These are phyloP conservation scores for Pelargonium cotyledonis DNA, from an alignment of 441 rosid genomes.

Conservation along the genomic window DNA sequence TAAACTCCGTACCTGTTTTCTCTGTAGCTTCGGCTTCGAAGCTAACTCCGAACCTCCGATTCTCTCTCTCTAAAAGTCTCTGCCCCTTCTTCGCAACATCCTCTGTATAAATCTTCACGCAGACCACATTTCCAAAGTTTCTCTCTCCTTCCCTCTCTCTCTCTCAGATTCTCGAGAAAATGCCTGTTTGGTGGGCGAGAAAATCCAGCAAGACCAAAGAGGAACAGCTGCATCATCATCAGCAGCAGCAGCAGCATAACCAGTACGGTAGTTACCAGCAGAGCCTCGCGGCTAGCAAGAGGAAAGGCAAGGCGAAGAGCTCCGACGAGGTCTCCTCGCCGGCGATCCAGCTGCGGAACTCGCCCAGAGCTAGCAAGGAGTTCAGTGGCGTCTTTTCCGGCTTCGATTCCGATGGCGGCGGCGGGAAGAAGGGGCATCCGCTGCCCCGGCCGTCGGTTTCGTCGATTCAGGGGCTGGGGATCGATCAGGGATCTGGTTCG, in stretches of 20 bases:
- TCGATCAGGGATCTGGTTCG: conserved; percentile 18
- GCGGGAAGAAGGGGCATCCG: conserved; percentile 18
- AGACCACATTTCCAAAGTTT: background rate
- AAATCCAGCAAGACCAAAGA: conserved; percentile 17
- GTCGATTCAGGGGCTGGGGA: conserved; percentile 4
- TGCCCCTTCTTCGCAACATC: background rate
- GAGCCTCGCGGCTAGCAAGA: conserved; percentile 9
- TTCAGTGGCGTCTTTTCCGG: background rate
- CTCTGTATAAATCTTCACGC: background rate
- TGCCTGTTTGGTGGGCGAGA: conserved; percentile 24
- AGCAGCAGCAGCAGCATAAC: background rate
- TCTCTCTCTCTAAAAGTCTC: background rate
- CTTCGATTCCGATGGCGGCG: background rate
- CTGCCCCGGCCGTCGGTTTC: conserved; percentile 19
- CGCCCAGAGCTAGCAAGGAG: background rate
- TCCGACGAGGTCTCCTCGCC: conserved; percentile 17
- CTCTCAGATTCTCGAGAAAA: background rate
- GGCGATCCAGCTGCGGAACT: background rate
- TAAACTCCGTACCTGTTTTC: background rate
- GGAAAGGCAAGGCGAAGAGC: conserved; percentile 11
- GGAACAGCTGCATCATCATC: background rate
- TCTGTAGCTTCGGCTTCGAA: background rate
- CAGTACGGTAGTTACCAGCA: conserved; percentile 9
- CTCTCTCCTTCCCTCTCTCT: background rate
- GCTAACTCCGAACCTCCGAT: background rate